A percentile compares a stretch with the other conserved stretches of the same genome.
Evolutionary conservation across 2,329 filamentous ascomycete species (phyloP).

Genomic region (Botrytis porri): DNA sequence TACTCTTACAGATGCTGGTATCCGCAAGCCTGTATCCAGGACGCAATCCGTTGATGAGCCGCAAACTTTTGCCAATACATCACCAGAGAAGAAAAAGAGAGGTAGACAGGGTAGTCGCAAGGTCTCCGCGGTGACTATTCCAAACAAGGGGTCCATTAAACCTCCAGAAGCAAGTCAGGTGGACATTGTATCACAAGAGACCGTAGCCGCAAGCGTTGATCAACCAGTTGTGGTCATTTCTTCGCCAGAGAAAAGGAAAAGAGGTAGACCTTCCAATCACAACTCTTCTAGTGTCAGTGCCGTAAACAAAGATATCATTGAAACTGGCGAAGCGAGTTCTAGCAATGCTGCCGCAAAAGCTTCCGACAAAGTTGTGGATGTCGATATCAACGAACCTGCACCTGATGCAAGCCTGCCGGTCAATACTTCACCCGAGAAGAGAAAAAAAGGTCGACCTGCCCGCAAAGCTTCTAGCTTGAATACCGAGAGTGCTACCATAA

Average conservation of each 20-base stretch:
- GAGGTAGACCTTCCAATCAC: background rate
- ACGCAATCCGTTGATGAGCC: background rate
- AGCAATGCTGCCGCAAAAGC: background rate
- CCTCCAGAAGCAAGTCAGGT: background rate
- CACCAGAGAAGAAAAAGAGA: background rate
- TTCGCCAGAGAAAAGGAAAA: constrained; percentile 1
- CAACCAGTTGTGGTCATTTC: background rate
- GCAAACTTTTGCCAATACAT: background rate
- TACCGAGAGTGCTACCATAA: background rate
- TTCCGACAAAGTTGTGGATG: background rate
- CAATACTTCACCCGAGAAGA: background rate
- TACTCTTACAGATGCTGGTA: background rate
- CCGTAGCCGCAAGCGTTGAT: background rate
- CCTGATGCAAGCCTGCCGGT: background rate
- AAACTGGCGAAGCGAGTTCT: background rate
- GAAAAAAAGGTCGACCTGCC: background rate
- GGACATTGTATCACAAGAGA: background rate
- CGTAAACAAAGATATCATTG: background rate
- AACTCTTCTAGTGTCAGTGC: background rate
- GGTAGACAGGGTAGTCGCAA: background rate
- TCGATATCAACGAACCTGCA: background rate
- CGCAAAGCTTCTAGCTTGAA: background rate
- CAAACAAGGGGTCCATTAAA: background rate
- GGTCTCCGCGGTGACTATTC: background rate
- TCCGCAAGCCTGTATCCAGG: background rate